phyloP scores from a whole-genome alignment of 192 early-diverging fungal genomes.

The Entomortierella chlamydospora region DNA sequence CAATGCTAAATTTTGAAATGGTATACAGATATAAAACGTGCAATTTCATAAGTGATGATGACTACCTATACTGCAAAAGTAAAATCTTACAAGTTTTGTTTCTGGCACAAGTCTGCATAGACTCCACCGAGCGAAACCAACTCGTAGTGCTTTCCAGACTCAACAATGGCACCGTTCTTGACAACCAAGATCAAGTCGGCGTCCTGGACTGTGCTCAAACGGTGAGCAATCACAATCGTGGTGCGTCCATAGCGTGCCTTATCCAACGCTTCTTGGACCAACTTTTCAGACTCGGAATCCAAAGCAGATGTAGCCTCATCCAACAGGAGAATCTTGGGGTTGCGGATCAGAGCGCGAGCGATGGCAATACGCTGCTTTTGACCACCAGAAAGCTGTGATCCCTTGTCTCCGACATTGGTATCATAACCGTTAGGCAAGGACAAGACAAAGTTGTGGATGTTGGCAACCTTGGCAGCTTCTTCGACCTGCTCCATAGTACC shows the following conservation, averaged over 20 bases:
- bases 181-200: conserved; percentile 88
- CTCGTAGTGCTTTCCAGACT: conserved; percentile 84
- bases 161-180: conserved; percentile 73
- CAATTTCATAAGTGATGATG: neutral
- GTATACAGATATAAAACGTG: neutral
- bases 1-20: neutral
- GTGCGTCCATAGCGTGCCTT: conserved; percentile 76
- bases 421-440: conserved; percentile 69
- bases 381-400: conserved; percentile 71
- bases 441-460: conserved; percentile 69
- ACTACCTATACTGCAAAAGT: neutral
- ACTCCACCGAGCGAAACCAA: conserved; percentile 72
- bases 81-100: conserved; percentile 57
- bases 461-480: conserved; percentile 65
- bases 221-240: conserved; percentile 80
- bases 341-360: conserved; percentile 89
- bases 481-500: conserved; percentile 70
- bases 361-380: conserved; percentile 91
- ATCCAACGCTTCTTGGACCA: conserved; percentile 78
- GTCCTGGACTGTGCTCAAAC: conserved; percentile 77
- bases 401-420: conserved; percentile 77
- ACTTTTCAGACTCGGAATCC: conserved; percentile 76
- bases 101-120: conserved; percentile 80
- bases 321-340: conserved; percentile 85
- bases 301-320: conserved; percentile 87